These are phyloP conservation scores for Pleomassaria siparia DNA, from an alignment of 2,329 filamentous ascomycete species.

Conservation along the genomic window DNA sequence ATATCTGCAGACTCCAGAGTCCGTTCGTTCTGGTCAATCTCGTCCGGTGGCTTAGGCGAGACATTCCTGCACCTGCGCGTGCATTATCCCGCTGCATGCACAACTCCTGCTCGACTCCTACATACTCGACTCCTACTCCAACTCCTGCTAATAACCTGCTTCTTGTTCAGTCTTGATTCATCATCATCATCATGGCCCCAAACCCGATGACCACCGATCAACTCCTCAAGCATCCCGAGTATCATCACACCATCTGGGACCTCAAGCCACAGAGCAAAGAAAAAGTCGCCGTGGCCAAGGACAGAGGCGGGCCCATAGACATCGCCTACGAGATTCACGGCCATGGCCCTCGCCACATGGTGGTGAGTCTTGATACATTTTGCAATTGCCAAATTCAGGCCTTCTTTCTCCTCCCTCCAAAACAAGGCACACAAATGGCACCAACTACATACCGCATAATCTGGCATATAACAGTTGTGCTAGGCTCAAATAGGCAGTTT, in stretches of 20 bases:
- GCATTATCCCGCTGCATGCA: constrained; percentile 5
- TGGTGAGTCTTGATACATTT: constrained; percentile 58
- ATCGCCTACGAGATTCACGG: constrained; percentile 83
- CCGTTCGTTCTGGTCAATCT: constrained; percentile 1
- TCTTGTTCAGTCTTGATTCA: not conserved
- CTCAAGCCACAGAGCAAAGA: constrained; percentile 67
- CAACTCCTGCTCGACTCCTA: constrained; percentile 3
- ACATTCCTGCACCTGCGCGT: too few species aligned
- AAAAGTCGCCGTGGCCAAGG: constrained; percentile 64
- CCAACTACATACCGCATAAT: too few species aligned
- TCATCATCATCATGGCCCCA: constrained; percentile 10
- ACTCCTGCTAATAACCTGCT: constrained; percentile 8
- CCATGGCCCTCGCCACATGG: constrained; percentile 67
- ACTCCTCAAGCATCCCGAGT: constrained; percentile 67
- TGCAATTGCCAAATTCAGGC: constrained; percentile 16
- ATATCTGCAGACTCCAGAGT: not conserved
- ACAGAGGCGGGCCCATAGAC: constrained; percentile 72
- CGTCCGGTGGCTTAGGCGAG: not conserved
- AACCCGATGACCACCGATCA: constrained; percentile 56
- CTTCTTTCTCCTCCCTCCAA: constrained; percentile 11
- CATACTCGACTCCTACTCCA: constrained; percentile 3
- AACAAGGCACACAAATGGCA: too few species aligned
- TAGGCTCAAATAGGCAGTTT: too few species aligned
- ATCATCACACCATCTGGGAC: constrained; percentile 66
- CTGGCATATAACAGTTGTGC: too few species aligned